Conservation (phyloP, 805 yeast species). For the Martiniozyma abietophila region DNA sequence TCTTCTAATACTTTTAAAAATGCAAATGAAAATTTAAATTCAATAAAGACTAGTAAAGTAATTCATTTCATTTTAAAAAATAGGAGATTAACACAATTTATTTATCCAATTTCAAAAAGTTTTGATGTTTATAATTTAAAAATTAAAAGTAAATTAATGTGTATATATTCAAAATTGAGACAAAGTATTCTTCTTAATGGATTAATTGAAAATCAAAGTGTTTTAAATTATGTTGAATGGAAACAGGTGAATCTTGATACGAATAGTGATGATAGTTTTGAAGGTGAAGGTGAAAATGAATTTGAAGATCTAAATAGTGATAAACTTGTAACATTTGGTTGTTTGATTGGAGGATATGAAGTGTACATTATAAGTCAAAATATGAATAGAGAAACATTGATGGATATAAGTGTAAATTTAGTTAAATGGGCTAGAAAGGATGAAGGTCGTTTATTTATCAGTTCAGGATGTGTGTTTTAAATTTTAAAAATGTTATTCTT, state of each 20-base stretch:
- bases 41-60: background rate
- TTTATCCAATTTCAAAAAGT: slow-evolving; percentile 19
- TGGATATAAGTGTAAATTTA: slow-evolving; percentile 52
- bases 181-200: slow-evolving; percentile 6
- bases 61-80: slow-evolving; percentile 74
- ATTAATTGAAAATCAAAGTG: background rate
- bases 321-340: slow-evolving; percentile 16
- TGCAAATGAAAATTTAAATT: background rate
- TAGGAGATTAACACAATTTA: slow-evolving; percentile 51
- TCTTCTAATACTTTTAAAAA: no score
- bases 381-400: slow-evolving; percentile 44
- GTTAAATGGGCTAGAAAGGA: slow-evolving; percentile 70
- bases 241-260: no score
- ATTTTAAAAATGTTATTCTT: background rate
- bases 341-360: slow-evolving; percentile 38
- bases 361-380: slow-evolving; percentile 49
- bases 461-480: slow-evolving; percentile 61
- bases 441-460: slow-evolving; percentile 61
- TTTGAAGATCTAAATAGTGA: slow-evolving; percentile 20
- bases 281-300: no score
- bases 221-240: no score
- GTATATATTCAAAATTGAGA: slow-evolving; percentile 19
- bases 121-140: slow-evolving; percentile 13
- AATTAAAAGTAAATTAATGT: slow-evolving; percentile 20
- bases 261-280: no score